Base-by-base conservation (phyloP, 768 basidiomycete species). In the Leccinum truebloodii region DNA sequence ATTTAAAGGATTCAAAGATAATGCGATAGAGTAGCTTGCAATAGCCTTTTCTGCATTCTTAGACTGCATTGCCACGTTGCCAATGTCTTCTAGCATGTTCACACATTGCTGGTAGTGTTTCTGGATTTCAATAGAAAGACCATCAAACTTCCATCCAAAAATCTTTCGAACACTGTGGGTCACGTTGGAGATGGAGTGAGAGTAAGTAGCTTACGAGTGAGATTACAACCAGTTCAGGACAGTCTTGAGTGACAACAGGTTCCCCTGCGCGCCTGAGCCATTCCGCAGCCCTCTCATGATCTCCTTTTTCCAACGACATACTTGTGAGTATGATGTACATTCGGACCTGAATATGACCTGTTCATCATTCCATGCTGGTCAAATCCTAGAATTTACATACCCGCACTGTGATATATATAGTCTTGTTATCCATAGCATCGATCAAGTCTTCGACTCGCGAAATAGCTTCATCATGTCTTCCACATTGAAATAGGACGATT, bases 141-240 rank as follows among this genome's bases (percentile, higher is more conserved):
- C 18, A 4, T 66, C 61, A 46, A 66, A 59, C 8, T 54, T n/a
- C 65, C 65, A 66, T 2, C 58, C 65, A 22, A 63, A 63, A 3
- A 60, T 48, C 55, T 63, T 52, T 28, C 13, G 12, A 58, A 22
- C 0, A 20, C 16, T 7, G 10, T 57, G 24, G 9, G 12, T 56
- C n/a, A 30, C 5, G 16, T 39, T 18, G 16, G 14, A 6, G 14
- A 16, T 7, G 2, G 10, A 18, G 1, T 10, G 6, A 3, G 6
- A 6, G 1, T 4, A 12, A 32, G 4, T 1, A 10, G 10, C 63
- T 55, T 35, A 64, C 63, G 4, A 67, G 62, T 0, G 65, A 64
- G 5, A 66, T 35, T 5, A n/a, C 26, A 1, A 9, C 24, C 16
- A 66, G 41, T 16, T 44, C 37, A 20, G 61, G 53, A 13, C 4